A percentile compares a stretch with the other conserved stretches of the same genome.
Conservation (phyloP, 106 monocot genomes). For the Allium sativum region DNA sequence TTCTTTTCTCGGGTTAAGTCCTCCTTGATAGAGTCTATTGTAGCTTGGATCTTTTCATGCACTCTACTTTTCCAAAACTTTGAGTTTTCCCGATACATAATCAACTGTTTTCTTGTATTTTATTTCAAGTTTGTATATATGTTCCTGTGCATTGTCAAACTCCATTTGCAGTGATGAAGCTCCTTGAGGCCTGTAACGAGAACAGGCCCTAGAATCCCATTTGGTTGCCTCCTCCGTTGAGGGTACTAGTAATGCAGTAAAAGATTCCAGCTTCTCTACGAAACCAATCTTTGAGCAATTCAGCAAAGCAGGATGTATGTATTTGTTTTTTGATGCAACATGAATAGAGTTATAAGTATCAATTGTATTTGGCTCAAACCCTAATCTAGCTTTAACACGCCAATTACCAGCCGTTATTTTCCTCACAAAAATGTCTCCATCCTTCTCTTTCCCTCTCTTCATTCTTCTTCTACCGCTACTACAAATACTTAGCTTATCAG, state of each 20-base stretch:
- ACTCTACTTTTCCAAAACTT: slow-evolving; percentile 61
- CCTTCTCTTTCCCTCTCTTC: neutral
- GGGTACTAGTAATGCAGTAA: slow-evolving; percentile 21
- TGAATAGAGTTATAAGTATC: slow-evolving; percentile 12
- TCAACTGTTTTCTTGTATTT: slow-evolving; percentile 76
- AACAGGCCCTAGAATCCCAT: slow-evolving; percentile 63
- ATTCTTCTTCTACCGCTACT: neutral
- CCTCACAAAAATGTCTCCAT: slow-evolving; percentile 37
- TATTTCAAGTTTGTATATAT: slow-evolving; percentile 51
- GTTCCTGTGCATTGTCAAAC: slow-evolving; percentile 45
- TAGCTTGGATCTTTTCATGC: slow-evolving; percentile 49
- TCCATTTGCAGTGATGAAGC: slow-evolving; percentile 47
- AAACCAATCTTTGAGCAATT: slow-evolving; percentile 25
- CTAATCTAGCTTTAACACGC: slow-evolving; percentile 29
- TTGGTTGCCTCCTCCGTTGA: slow-evolving; percentile 74
- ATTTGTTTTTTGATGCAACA: slow-evolving; percentile 15
- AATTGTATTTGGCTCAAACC: slow-evolving; percentile 12
- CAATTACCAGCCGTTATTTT: slow-evolving; percentile 74
- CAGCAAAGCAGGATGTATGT: slow-evolving; percentile 8
- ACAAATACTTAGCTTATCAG: neutral
- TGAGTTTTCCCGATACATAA: slow-evolving; percentile 49
- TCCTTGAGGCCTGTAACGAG: slow-evolving; percentile 36
- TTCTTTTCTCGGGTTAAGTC: slow-evolving; percentile 72
- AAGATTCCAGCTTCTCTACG: slow-evolving; percentile 41
- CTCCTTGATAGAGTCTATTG: slow-evolving; percentile 65